Percentiles rank a stretch among this genome's conserved stretches.
Evolutionary conservation across 1,139 yeast species (phyloP).

Genomic region (Geotrichum bryndzae): DNA sequence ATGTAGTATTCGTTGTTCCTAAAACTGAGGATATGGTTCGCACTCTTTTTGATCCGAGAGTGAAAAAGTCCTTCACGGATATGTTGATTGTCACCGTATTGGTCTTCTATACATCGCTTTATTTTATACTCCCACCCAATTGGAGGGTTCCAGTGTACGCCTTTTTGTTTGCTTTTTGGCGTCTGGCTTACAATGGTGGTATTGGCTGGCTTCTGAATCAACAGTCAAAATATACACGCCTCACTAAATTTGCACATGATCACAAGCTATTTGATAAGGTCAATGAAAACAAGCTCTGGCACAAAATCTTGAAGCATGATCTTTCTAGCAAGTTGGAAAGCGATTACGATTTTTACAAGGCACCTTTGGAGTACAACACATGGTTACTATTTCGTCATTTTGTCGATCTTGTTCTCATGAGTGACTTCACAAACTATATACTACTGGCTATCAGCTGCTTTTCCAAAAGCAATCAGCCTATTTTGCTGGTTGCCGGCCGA

Average conservation of each 20-base stretch:
- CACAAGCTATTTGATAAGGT: slow-evolving; percentile 43
- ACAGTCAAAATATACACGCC: slow-evolving; percentile 55
- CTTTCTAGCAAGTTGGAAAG: slow-evolving; percentile 57
- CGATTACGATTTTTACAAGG: slow-evolving; percentile 43
- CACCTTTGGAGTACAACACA: slow-evolving; percentile 74
- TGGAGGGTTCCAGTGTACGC: slow-evolving; percentile 45
- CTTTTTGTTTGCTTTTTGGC: slow-evolving; percentile 64
- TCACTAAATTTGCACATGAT: slow-evolving; percentile 52
- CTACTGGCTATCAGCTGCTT: slow-evolving; percentile 61
- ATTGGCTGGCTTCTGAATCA: slow-evolving; percentile 64
- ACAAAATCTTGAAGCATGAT: slow-evolving; percentile 45
- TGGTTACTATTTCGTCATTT: slow-evolving; percentile 77
- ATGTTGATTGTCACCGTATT: slow-evolving; percentile 50
- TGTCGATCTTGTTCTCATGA: slow-evolving; percentile 80
- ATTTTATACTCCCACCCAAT: slow-evolving; percentile 33
- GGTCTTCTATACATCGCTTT: slow-evolving; percentile 48
- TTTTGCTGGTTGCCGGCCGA: slow-evolving; percentile 34
- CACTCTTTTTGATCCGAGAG: slow-evolving; percentile 70
- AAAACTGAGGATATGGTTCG: slow-evolving; percentile 83
- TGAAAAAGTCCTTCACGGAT: slow-evolving; percentile 66
- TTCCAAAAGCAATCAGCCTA: slow-evolving; percentile 40
- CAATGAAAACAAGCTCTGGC: slow-evolving; percentile 34
- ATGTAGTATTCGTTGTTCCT: slow-evolving; percentile 53
- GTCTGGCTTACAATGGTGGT: slow-evolving; percentile 71
- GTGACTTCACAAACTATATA: slow-evolving; percentile 73